Evolutionary conservation across 2,329 filamentous ascomycete species (phyloP).

Genomic region (Sporothrix luriei): DNA sequence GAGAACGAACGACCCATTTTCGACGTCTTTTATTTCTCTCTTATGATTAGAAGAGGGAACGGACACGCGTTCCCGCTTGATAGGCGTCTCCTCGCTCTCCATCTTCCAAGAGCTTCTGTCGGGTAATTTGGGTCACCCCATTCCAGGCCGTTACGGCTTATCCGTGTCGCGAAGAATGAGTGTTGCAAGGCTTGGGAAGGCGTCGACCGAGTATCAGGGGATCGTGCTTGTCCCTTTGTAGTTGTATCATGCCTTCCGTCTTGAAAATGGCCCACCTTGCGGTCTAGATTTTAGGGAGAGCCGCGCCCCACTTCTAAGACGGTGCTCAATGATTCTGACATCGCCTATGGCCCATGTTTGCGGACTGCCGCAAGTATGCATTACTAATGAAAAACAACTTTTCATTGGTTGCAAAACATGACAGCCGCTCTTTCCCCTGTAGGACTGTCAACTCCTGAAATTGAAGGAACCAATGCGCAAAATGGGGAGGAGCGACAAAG

Average conservation of each 20-base stretch:
- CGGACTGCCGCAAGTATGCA: not conserved
- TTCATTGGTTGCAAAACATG: constrained; percentile 5
- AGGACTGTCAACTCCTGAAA: constrained; percentile 9
- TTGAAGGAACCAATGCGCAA: not conserved
- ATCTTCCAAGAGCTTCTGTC: not conserved
- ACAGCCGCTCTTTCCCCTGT: not conserved
- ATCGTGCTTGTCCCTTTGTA: not conserved
- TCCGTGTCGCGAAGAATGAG: not conserved
- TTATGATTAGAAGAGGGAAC: not conserved
- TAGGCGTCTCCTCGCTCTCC: not conserved
- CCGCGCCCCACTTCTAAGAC: not conserved
- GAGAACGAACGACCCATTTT: constrained; percentile 30
- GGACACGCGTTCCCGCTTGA: constrained; percentile 9
- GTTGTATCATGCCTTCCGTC: constrained; percentile 1
- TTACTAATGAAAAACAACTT: not conserved
- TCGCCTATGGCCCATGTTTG: not conserved
- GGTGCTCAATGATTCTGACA: not conserved
- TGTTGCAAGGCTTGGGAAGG: not conserved
- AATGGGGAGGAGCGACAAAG: not conserved
- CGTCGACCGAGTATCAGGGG: not conserved
- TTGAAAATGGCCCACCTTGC: not conserved
- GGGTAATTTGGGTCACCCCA: not conserved
- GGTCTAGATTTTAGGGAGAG: not conserved
- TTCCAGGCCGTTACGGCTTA: not conserved
- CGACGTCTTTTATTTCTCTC: not conserved